Conservation (phyloP, 768 basidiomycete genomes). For the Lactarius hengduanensis region DNA sequence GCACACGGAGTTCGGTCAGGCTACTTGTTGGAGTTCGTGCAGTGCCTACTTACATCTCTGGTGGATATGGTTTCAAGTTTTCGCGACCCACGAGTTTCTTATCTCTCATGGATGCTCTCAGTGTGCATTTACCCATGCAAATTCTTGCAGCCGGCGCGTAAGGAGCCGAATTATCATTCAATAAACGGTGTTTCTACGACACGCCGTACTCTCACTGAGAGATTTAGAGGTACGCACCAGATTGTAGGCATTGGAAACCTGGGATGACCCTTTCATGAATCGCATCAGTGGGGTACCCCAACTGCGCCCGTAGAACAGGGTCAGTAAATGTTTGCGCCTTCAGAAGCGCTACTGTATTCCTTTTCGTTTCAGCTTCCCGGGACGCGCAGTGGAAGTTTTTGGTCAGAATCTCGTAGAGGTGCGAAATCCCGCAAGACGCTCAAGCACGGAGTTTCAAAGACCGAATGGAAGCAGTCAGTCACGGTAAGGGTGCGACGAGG, state of each 20-base stretch:
- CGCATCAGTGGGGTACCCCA: background rate
- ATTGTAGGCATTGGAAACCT: background rate
- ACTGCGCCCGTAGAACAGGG: background rate
- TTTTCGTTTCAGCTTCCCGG: background rate
- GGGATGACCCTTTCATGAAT: background rate
- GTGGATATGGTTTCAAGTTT: too few relatives aligned
- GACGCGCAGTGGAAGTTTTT: background rate
- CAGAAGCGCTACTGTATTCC: background rate
- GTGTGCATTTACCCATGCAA: background rate
- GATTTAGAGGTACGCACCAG: background rate
- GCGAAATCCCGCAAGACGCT: background rate
- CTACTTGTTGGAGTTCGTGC: background rate
- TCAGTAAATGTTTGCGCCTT: background rate
- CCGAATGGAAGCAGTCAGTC: background rate
- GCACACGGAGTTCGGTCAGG: background rate
- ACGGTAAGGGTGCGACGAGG: background rate
- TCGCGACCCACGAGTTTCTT: background rate
- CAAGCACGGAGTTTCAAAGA: slow-evolving; percentile 10
- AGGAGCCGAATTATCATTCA: background rate
- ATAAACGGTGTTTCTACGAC: background rate
- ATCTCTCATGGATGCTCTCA: background rate
- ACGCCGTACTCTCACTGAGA: background rate
- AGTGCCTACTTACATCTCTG: background rate
- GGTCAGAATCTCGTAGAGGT: too few relatives aligned
- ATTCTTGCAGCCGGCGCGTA: background rate